Evolutionary conservation across 163 green algal species (phyloP).

Genomic region (Trebouxiophyceae sp.): DNA sequence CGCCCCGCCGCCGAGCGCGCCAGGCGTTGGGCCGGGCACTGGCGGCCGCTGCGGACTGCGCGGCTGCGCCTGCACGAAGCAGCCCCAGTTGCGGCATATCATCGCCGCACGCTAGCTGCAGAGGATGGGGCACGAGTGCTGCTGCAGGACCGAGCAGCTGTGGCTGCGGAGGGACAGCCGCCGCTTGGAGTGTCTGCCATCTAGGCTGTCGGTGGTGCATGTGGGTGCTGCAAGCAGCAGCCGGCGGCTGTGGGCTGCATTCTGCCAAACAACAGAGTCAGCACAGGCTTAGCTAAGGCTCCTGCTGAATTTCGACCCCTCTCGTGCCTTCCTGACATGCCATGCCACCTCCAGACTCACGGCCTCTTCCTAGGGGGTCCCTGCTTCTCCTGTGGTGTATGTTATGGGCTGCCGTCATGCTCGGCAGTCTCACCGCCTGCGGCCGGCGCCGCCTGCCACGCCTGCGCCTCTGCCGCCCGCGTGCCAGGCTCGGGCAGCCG

Average conservation of each 20-base stretch:
- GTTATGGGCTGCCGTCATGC: background rate
- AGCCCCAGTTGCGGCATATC: background rate
- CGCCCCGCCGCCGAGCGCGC: constrained; percentile 9
- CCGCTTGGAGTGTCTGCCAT: background rate
- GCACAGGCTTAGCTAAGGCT: too few species aligned
- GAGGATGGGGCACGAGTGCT: background rate
- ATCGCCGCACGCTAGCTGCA: background rate
- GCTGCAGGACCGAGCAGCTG: background rate
- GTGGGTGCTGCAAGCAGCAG: too few species aligned
- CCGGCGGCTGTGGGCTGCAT: too few species aligned
- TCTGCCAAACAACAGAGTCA: too few species aligned
- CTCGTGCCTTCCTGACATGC: too few species aligned
- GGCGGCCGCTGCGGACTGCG: background rate
- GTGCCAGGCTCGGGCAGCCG: background rate
- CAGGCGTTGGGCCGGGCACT: constrained; percentile 10
- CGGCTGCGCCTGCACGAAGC: background rate
- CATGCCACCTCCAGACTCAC: too few species aligned
- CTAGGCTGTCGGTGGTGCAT: too few species aligned
- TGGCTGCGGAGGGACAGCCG: background rate
- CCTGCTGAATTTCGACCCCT: too few species aligned
- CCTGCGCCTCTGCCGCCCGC: background rate
- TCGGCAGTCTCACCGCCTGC: background rate
- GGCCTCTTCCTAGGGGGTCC: background rate
- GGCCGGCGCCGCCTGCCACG: background rate
- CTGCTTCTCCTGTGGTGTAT: background rate